Percentiles rank a stretch among this genome's conserved stretches.
phyloP scores from a whole-genome alignment of 2,329 filamentous ascomycete genomes.

The Polytolypa hystricis region DNA sequence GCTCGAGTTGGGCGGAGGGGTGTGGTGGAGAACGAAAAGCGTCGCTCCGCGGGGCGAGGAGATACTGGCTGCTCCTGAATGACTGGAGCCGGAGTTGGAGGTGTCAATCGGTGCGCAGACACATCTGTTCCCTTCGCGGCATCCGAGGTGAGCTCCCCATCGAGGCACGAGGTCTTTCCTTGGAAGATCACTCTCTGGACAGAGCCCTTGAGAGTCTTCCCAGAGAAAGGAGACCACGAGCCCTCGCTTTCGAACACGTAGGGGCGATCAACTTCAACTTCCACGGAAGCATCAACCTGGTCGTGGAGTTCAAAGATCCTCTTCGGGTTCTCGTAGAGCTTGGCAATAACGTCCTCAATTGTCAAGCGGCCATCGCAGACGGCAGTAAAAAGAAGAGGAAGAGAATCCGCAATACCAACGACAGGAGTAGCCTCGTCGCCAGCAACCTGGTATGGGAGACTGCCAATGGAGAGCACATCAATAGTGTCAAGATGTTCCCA shows the following conservation, averaged over 20 bases:
- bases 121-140: slow-evolving; percentile 58
- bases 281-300: slow-evolving; percentile 59
- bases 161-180: slow-evolving; percentile 62
- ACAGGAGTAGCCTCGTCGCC: slow-evolving; percentile 46
- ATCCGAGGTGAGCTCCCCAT: slow-evolving; percentile 51
- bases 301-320: slow-evolving; percentile 75
- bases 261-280: slow-evolving; percentile 64
- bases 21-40: slow-evolving; percentile 27
- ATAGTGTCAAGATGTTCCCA: slow-evolving; percentile 65
- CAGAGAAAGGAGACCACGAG: slow-evolving; percentile 61
- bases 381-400: slow-evolving; percentile 65
- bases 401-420: slow-evolving; percentile 59
- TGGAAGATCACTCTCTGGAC: slow-evolving; percentile 68
- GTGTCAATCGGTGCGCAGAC: slow-evolving; percentile 50
- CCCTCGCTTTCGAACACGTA: slow-evolving; percentile 45
- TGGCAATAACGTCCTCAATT: slow-evolving; percentile 58
- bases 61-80: slow-evolving; percentile 38
- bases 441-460: slow-evolving; percentile 65
- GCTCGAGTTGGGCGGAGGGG: slow-evolving; percentile 23
- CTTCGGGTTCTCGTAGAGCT: slow-evolving; percentile 68
- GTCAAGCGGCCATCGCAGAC: slow-evolving; percentile 63
- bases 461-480: slow-evolving; percentile 70
- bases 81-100: slow-evolving; percentile 25
- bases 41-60: slow-evolving; percentile 27
- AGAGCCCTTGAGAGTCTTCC: slow-evolving; percentile 55